phyloP scores from a whole-genome alignment of 805 yeast genomes.

The Vanderwaltozyma polyspora region DNA sequence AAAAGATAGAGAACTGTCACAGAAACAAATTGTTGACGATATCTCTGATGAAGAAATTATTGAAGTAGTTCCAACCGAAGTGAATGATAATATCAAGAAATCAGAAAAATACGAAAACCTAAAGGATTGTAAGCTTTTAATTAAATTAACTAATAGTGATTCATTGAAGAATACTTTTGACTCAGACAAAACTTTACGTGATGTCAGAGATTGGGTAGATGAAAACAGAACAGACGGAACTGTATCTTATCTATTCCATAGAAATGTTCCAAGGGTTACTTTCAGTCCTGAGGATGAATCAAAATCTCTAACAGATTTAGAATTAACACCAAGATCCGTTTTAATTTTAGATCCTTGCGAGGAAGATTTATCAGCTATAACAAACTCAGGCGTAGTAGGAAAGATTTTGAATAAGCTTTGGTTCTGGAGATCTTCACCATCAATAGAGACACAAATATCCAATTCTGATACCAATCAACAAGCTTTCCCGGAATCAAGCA shows the following conservation, averaged over 20 bases:
- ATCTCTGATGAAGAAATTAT: conserved; percentile 43
- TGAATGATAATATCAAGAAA: conserved; percentile 22
- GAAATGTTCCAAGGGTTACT: conserved; percentile 48
- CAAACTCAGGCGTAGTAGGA: neutral
- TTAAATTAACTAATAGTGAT: conserved; percentile 59
- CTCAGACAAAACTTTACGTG: conserved; percentile 35
- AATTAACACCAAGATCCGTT: conserved; percentile 62
- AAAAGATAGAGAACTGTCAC: conserved; percentile 3
- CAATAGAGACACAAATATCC: neutral
- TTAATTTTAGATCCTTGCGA: conserved; percentile 56
- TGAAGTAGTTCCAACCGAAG: conserved; percentile 28
- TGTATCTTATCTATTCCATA: conserved; percentile 36
- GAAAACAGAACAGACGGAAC: conserved; percentile 37
- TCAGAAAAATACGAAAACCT: conserved; percentile 12
- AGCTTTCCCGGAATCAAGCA: neutral
- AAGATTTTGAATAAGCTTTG: conserved; percentile 5
- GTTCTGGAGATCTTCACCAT: conserved; percentile 3
- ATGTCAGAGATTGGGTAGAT: conserved; percentile 56
- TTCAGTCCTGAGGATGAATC: conserved; percentile 55
- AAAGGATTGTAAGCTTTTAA: conserved; percentile 35
- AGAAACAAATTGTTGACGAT: neutral
- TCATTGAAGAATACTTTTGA: conserved; percentile 42
- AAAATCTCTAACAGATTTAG: conserved; percentile 40
- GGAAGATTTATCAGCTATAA: conserved; percentile 4
- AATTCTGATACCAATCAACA: neutral